Base-by-base conservation (phyloP, 108 stramenopile genomes). In the Epipyxis sp. region DNA sequence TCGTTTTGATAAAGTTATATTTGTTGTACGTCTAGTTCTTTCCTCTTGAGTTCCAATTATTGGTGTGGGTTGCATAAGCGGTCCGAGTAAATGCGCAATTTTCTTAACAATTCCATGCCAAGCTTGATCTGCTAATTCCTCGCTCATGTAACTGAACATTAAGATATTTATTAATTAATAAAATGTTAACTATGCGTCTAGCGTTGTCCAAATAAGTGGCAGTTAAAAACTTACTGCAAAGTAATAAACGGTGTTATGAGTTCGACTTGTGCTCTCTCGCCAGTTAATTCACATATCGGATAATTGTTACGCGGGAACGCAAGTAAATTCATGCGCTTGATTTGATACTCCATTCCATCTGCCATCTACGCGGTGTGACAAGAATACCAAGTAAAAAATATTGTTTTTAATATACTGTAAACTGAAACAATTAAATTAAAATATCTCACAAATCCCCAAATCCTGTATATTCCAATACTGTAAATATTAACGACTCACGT, bases 91-190 rank as follows among this genome's bases (percentile, higher is more conserved):
- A 74, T 74, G 71, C 6, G 46, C 71, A 74, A 74, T 74, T 57
- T 74, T 74, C 50, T 37, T 27, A 20, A 74, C 43, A 37, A 74
- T 74, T 27, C 71, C 71, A 34, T 74, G 6, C 71, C 71, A 74
- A 27, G 71, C 71, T 74, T 74, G 71, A 6, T 74, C 71, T 74
- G 71, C 71, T 54, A 54, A 25, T 43, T 46, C 44, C 43, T 74
- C 71, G 43, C 27, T 74, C 25, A 57, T 16, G 25, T 74, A 74
- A 32, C 50, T 54, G 46, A n/a, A 57, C 54, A 57, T 20, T 25
- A 57, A 57, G 54, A 57, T 57, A 16, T 57, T 16, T 57, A 25
- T 57, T 57, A 57, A 16, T 57, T 16, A 25, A 57, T 16, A 16
- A 57, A 57, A 57, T 6, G 20, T 6, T 67, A 20, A 39, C 13